Evolutionary conservation across 495 filamentous ascomycete species (phyloP), one percentile per base, ranked within the genome.

Genomic region (Penicillium robsamsonii): DNA sequence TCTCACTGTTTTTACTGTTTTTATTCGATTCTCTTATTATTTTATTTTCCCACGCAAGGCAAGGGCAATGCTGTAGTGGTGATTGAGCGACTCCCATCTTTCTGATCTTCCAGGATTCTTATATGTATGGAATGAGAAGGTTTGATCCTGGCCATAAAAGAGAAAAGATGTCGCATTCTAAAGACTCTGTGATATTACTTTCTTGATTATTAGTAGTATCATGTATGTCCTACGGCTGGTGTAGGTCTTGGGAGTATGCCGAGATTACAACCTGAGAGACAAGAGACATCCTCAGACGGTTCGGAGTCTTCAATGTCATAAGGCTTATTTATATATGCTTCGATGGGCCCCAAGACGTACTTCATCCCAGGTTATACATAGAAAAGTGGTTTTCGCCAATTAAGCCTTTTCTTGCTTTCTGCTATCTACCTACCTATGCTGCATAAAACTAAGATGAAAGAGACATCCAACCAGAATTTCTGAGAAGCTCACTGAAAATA

Each of bases 41-140:
- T 38, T 55, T 35, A 35, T 49, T 38, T 31, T 42, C 29, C 51
- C 50, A 24, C 47, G 41, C 53, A 35, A 52, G 38, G 48, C 40
- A 47, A 42, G 12, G 45, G 41, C 49, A 38, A 54, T 22, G 41
- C 30, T 51, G 53, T 38, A 56, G 45, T 6, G 27, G 13, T 17
- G n/a, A 29, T 30, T 46, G 44, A 46, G 15, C 22, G 25, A 18
- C 11, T 18, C 10, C 29, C 10, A 49, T 42, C 52, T 37, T 22
- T 31, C 25, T 46, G 17, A 53, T 38, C n/a, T 13, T 29, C 11
- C 25, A 13, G 8, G 15, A 37, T 25, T 50, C 30, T 5, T 3
- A 27, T 50, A 25, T 41, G 3, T 35, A 8, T 1, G 46, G 30
- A 31, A 49, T 15, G 29, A 15, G 22, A 3, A 27, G 25, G 25